Conservation (phyloP, 2,329 filamentous ascomycete species). For the Helminthosporium solani region DNA sequence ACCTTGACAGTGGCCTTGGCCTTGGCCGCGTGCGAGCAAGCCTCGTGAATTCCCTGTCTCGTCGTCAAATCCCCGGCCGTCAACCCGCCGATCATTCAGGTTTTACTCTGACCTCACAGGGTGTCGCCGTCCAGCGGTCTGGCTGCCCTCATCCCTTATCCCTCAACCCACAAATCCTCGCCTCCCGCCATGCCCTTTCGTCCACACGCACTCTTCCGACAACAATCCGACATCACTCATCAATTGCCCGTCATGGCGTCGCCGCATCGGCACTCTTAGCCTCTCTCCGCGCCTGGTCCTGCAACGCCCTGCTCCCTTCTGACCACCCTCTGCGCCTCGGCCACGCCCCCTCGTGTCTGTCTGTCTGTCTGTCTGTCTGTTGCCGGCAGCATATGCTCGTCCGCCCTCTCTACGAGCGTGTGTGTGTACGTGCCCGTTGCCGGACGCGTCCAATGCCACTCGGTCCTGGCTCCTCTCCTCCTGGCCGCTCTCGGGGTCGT, state of each 20-base stretch:
- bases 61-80: slow-evolving; percentile 11
- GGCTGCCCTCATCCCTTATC: slow-evolving; percentile 10
- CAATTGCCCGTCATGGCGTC: slow-evolving; percentile 24
- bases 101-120: slow-evolving; percentile 25
- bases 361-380: slow-evolving; percentile 3
- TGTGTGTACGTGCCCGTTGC: slow-evolving; percentile 13
- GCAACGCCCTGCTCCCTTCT: no score
- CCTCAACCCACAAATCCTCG: slow-evolving; percentile 18
- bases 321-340: no score
- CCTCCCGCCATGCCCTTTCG: slow-evolving; percentile 13
- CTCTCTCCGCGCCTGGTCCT: background rate
- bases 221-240: slow-evolving; percentile 3
- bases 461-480: slow-evolving; percentile 23
- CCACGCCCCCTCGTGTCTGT: background rate
- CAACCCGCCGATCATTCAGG: slow-evolving; percentile 20
- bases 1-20: background rate
- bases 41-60: background rate
- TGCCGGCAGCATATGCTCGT: slow-evolving; percentile 3
- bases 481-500: slow-evolving; percentile 32
- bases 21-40: background rate
- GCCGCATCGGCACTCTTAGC: slow-evolving; percentile 19
- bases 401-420: background rate
- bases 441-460: slow-evolving; percentile 34
- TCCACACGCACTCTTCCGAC: slow-evolving; percentile 13
- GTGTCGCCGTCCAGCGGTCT: slow-evolving; percentile 10